Evolutionary conservation across 78 protist species (phyloP).

Genomic region (Dictyostelium intermedium): DNA sequence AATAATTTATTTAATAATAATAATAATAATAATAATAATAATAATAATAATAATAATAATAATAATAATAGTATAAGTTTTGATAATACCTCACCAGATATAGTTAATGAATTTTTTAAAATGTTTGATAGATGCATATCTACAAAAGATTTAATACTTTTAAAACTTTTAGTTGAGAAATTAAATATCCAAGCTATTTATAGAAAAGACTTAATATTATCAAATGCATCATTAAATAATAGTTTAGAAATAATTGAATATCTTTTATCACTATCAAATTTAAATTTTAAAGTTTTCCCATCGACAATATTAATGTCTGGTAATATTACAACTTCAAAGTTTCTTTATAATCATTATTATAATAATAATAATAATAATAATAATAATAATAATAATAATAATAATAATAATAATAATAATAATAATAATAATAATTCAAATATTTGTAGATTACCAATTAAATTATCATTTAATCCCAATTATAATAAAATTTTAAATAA

Average conservation of each 20-base stretch:
- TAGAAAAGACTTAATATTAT: not conserved
- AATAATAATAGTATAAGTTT: too few species aligned
- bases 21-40: too few species aligned
- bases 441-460: not conserved
- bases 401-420: too few species aligned
- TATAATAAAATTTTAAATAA: not conserved
- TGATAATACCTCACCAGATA: too few species aligned
- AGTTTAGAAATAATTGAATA: not conserved
- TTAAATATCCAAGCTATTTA: not conserved
- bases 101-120: too few species aligned
- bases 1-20: too few species aligned
- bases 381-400: too few species aligned
- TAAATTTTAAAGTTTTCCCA: not conserved
- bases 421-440: too few species aligned
- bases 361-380: not conserved
- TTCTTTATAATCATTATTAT: not conserved
- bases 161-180: not conserved
- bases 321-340: not conserved
- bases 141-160: not conserved
- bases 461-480: not conserved
- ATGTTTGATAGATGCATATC: not conserved
- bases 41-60: too few species aligned
- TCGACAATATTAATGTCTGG: not conserved
- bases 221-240: not conserved
- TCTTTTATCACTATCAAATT: not conserved